phyloP scores from a whole-genome alignment of 1,284 basidiomycete genomes.

The Boletus semigastroideus region DNA sequence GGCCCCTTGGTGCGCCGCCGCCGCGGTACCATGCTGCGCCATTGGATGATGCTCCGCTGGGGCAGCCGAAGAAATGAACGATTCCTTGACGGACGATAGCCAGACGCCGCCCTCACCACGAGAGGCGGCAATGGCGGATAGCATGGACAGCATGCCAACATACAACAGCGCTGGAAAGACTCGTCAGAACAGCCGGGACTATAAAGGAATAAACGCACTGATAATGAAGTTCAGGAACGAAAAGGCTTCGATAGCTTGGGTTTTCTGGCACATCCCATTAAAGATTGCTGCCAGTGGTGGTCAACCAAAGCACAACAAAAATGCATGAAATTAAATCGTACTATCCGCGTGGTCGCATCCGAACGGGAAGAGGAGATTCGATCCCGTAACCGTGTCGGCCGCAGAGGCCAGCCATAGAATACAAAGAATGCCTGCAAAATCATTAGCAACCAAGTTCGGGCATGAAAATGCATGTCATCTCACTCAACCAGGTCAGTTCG shows the following conservation, averaged over 20 bases:
- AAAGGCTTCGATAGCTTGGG: constrained; percentile 50
- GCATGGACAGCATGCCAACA: constrained; percentile 34
- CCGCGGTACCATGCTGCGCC: constrained; percentile 16
- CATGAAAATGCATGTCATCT: constrained; percentile 6
- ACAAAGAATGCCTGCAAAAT: constrained; percentile 47
- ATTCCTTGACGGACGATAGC: constrained; percentile 42
- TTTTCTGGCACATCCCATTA: constrained; percentile 41
- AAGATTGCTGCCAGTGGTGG: constrained; percentile 1
- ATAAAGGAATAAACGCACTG: constrained; percentile 35
- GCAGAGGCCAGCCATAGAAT: constrained; percentile 57
- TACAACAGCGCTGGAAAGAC: constrained; percentile 43
- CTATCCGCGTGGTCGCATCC: constrained; percentile 23
- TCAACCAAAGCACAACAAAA: constrained; percentile 2
- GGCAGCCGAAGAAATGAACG: constrained; percentile 27
- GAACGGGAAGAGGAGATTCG: constrained; percentile 18
- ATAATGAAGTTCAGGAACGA: constrained; percentile 52
- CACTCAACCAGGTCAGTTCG: constrained; percentile 40
- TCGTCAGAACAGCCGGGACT: neutral
- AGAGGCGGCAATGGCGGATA: constrained; percentile 37
- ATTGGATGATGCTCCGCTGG: constrained; percentile 20
- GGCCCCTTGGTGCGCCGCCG: neutral
- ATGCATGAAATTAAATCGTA: constrained; percentile 6
- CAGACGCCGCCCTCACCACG: constrained; percentile 44
- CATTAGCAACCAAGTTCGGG: neutral
- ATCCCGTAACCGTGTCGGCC: constrained; percentile 35